A percentile compares a stretch with the other conserved stretches of the same genome.
These are phyloP conservation scores for Sordariomycetes sp. DNA, from an alignment of 2,329 filamentous ascomycete species.

Conservation along the genomic window DNA sequence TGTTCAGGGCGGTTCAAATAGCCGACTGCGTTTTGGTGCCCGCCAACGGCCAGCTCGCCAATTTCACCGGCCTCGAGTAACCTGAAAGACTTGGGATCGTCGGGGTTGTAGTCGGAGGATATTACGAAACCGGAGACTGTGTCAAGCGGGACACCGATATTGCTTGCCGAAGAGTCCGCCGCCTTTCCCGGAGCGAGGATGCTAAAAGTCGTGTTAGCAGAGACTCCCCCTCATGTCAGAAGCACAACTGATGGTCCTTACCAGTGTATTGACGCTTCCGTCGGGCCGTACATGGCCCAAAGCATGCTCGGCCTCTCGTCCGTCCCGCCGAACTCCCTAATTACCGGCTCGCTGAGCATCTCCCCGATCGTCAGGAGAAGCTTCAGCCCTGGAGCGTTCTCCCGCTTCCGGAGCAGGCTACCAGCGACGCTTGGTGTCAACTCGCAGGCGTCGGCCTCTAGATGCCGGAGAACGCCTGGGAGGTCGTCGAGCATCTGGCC, in stretches of 20 bases:
- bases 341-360: constrained; percentile 71
- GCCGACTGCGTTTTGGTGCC: constrained; percentile 64
- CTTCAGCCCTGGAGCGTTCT: constrained; percentile 55
- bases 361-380: constrained; percentile 82
- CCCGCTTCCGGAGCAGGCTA: constrained; percentile 59
- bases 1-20: constrained; percentile 77
- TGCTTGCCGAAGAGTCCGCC: constrained; percentile 44
- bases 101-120: constrained; percentile 26
- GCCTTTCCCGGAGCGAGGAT: constrained; percentile 59
- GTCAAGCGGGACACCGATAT: constrained; percentile 68
- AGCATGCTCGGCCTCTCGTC: constrained; percentile 49
- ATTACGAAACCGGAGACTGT: constrained; percentile 73
- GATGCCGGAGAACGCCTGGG: constrained; percentile 48
- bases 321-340: constrained; percentile 66
- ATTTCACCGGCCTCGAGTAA: constrained; percentile 55
- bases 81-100: constrained; percentile 22
- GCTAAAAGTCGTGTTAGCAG: constrained; percentile 23
- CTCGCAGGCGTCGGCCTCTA: constrained; percentile 75
- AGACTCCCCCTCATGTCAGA: neutral
- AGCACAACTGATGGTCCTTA: constrained; percentile 15
- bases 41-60: constrained; percentile 75
- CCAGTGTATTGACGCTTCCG: constrained; percentile 84
- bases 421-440: constrained; percentile 81
- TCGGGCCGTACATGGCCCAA: constrained; percentile 91
- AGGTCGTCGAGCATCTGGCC: constrained; percentile 65